Evolutionary conservation across 2,329 filamentous ascomycete species (phyloP).

Genomic region (Pestalotiopsis sp.): DNA sequence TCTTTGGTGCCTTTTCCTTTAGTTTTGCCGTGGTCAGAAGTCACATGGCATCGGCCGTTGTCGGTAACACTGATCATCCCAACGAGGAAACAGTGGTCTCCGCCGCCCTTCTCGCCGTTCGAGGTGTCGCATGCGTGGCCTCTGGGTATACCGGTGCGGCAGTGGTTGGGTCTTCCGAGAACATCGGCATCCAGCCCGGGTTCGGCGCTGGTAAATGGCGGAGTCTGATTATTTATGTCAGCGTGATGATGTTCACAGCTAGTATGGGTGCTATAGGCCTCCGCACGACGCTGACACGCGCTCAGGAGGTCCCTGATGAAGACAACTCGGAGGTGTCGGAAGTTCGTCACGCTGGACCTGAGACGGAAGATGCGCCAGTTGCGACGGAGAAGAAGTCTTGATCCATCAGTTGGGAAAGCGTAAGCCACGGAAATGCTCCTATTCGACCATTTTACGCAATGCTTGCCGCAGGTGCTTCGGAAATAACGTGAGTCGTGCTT

Average conservation of each 20-base stretch:
- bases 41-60: background rate
- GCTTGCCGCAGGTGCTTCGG: too few species aligned
- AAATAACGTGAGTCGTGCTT: too few species aligned
- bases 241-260: background rate
- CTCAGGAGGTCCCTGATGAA: background rate
- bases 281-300: background rate
- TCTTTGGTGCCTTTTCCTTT: slow-evolving; percentile 5
- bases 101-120: slow-evolving; percentile 1
- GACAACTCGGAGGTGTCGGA: background rate
- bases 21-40: slow-evolving; percentile 2
- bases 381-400: too few species aligned
- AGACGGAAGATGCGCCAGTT: too few species aligned
- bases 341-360: too few species aligned
- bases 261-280: background rate
- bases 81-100: slow-evolving; percentile 4
- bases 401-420: too few species aligned
- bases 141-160: slow-evolving; percentile 6
- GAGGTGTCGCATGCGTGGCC: slow-evolving; percentile 1
- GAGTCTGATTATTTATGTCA: slow-evolving; percentile 5
- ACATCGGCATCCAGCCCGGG: background rate
- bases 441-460: too few species aligned
- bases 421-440: too few species aligned
- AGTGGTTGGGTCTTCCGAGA: background rate
- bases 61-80: background rate
- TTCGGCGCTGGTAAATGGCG: slow-evolving; percentile 4